Percentiles rank a stretch among this genome's conserved stretches.
These are phyloP conservation scores for Neofusicoccum ribis DNA, from an alignment of 2,329 filamentous ascomycete species.

Conservation along the genomic window DNA sequence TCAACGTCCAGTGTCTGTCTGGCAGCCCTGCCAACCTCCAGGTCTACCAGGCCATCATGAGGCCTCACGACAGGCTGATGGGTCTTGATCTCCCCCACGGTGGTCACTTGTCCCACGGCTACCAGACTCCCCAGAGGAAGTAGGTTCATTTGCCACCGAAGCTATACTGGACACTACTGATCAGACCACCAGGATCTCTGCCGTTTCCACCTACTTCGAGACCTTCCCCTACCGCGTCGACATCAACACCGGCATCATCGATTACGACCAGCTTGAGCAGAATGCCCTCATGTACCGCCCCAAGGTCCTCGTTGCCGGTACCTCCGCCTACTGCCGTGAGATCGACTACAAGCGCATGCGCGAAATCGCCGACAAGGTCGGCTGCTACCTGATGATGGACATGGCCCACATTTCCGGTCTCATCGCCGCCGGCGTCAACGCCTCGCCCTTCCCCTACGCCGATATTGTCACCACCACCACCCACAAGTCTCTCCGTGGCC, in stretches of 20 bases:
- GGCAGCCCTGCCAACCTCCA: slow-evolving; percentile 96
- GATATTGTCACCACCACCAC: slow-evolving; percentile 98
- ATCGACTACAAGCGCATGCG: slow-evolving; percentile 95
- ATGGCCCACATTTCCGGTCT: slow-evolving; percentile 98
- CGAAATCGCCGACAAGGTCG: slow-evolving; percentile 84
- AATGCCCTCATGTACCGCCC: slow-evolving; percentile 86
- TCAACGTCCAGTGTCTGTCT: slow-evolving; percentile 85
- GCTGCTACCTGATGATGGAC: slow-evolving; percentile 89
- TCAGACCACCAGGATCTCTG: slow-evolving; percentile 68
- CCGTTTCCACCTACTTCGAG: slow-evolving; percentile 98
- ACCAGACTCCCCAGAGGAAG: slow-evolving; percentile 94
- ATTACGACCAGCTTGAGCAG: slow-evolving; percentile 90
- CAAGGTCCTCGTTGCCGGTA: slow-evolving; percentile 92
- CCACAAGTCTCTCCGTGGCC: slow-evolving; percentile 94
- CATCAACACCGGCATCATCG: slow-evolving; percentile 87
- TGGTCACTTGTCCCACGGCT: slow-evolving; percentile 93
- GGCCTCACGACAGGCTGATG: slow-evolving; percentile 94
- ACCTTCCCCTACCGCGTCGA: slow-evolving; percentile 92
- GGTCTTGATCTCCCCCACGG: slow-evolving; percentile 92
- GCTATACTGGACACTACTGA: background rate
- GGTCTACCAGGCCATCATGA: slow-evolving; percentile 97
- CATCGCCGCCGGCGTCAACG: slow-evolving; percentile 86
- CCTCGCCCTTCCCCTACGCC: slow-evolving; percentile 82
- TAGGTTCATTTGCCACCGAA: slow-evolving; percentile 42
- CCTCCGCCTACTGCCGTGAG: slow-evolving; percentile 91